Percentiles rank a stretch among this genome's conserved stretches.
phyloP scores from a whole-genome alignment of 2,329 filamentous ascomycete species.

The Clathrospora elynae region DNA sequence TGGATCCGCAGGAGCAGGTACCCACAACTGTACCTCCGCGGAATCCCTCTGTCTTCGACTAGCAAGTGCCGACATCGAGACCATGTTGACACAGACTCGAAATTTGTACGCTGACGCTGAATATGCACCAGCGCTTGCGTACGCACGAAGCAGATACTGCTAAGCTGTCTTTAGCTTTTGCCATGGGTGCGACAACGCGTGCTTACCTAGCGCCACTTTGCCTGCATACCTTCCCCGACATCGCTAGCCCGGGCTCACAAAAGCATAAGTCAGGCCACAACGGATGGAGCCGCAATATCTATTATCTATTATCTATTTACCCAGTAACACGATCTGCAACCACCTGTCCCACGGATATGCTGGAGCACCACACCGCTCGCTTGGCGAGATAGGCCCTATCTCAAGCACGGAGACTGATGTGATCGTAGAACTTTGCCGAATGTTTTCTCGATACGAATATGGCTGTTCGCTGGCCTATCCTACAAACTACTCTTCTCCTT shows the following conservation, averaged over 20 bases:
- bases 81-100: neutral
- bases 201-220: slow-evolving; percentile 1
- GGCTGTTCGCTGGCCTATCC: too few species aligned
- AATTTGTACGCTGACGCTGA: slow-evolving; percentile 10
- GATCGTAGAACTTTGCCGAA: too few species aligned
- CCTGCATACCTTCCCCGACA: slow-evolving; percentile 2
- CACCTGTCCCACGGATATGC: neutral
- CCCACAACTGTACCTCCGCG: slow-evolving; percentile 2
- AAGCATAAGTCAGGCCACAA: slow-evolving; percentile 7
- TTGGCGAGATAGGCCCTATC: too few species aligned
- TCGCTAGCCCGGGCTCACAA: neutral
- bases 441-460: too few species aligned
- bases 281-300: slow-evolving; percentile 17
- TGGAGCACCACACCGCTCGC: slow-evolving; percentile 2
- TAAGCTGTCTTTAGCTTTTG: too few species aligned
- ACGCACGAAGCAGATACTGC: too few species aligned
- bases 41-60: slow-evolving; percentile 3
- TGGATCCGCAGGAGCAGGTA: neutral
- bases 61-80: slow-evolving; percentile 7
- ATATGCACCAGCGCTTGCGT: slow-evolving; percentile 1
- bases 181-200: too few species aligned
- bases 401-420: too few species aligned
- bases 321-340: neutral
- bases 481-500: slow-evolving; percentile 52
- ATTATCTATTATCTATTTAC: neutral